Base-by-base conservation (phyloP, 495 filamentous ascomycete species). In the Aspergillus conjunctus region DNA sequence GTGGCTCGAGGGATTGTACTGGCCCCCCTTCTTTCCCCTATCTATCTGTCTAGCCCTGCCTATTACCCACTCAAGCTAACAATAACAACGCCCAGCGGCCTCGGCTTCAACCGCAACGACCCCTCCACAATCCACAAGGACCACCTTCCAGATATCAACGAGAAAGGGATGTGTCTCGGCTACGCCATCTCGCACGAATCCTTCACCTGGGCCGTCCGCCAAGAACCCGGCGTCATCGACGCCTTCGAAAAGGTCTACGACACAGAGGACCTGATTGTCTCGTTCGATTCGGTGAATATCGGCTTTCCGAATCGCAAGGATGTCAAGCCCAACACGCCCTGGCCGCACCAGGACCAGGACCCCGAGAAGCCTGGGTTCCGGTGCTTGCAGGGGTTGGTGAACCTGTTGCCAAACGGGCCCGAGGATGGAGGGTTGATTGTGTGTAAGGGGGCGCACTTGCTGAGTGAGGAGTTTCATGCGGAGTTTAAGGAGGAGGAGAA, bases 231-330 rank as follows among this genome's bases (percentile, higher is more conserved):
- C 2, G 74, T 79, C 5, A 50, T 78, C 21, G 58, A 61, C 1
- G 68, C 72, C 0, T 80, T 80, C 41, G 73, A 71, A 37, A 71
- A 74, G 60, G 66, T 80, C 58, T 73, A 72, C 30, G 64, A 70
- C 18, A 72, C 70, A 22, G 56, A 68, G 14, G 76, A 80, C 31
- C 51, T 80, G 20, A 72, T 79, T 51, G 75, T 78, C 11, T 79
- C 76, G 0, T 80, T 80, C 53, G 75, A 79, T 55, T 71, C 68
- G 1, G 61, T 74, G 54, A 79, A 79, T 56, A 65, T 79, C 56
- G 62, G 66, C 15, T 73, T 77, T 44, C 68, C 73, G 18, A 72
- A 77, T 30, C 31, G 56, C n/a, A 51, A 11, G 8, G 56, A 58
- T 31, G 33, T 58, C 10, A 41, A 51, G 21, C 55, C 49, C 7